Base-by-base conservation (phyloP, 148 eudicot species). In the Euryodendron excelsum region DNA sequence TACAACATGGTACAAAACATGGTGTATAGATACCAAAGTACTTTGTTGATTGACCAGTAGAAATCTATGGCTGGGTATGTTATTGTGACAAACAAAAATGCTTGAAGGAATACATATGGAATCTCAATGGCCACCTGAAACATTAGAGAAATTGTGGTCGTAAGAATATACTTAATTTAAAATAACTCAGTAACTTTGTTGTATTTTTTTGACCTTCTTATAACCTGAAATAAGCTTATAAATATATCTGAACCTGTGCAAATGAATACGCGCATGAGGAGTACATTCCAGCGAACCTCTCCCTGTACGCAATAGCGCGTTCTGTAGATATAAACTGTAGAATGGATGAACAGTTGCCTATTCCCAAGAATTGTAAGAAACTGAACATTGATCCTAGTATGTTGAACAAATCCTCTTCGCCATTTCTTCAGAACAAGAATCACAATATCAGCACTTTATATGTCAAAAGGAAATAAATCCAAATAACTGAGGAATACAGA, bases 201-300 rank as follows among this genome's bases (percentile, higher is more conserved):
- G 44, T 39, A 39, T 17, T 12, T 1, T 33, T 18, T 21, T 25
- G 2, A 17, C 55, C 55, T n/a, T n/a, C n/a, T n/a, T n/a, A n/a
- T n/a, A n/a, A n/a, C n/a, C n/a, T n/a, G n/a, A n/a, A n/a, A 20
- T 9, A 55, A 17, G n/a, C 8, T 58, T 59, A 3, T 58, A 8
- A 11, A 18, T n/a, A 37, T 39, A 17, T 0, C n/a, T 48, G 20
- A 31, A 82, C 85, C 82, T 74, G 85, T 15, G 79, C 81, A 67
- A 78, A 36, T 14, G 81, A 17, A 60, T 82, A 82, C 14, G 81
- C 68, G 72, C 75, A 73, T 17, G 81, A 25, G 23, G 75, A 53
- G 52, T 82, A 82, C 85, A 82, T 82, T 41, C 85, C 85, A 21
- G 85, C 75, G 74, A 79, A 78, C 41, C 72, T 82, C 60, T 82